Evolutionary conservation across 2,329 filamentous ascomycete genomes (phyloP).

Genomic region (Nemania diffusa): DNA sequence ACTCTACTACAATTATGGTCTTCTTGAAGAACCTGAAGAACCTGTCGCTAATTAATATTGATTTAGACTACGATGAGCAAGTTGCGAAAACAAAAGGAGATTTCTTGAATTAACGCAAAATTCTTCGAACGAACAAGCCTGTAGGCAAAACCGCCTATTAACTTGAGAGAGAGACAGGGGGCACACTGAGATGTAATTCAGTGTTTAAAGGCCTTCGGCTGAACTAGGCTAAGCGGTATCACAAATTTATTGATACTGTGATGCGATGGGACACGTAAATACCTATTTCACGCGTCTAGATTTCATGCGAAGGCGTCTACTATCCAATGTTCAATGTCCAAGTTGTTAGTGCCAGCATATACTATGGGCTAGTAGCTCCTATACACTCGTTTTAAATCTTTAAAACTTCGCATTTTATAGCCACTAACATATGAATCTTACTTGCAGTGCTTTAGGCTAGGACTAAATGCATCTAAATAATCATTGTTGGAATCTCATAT

Average conservation of each 20-base stretch:
- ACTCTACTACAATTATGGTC: no score
- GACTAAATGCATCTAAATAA: not conserved
- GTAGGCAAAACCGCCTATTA: not conserved
- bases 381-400: not conserved
- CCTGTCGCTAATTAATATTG: not conserved
- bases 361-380: not conserved
- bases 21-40: no score
- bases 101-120: slow-evolving; percentile 33
- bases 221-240: not conserved
- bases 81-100: slow-evolving; percentile 39
- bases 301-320: not conserved
- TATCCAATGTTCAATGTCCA: not conserved
- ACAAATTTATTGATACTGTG: not conserved
- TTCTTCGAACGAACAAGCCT: not conserved
- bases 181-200: not conserved
- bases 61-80: slow-evolving; percentile 39
- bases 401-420: not conserved
- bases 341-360: not conserved
- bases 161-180: not conserved
- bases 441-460: not conserved
- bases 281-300: not conserved
- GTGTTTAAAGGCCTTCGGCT: not conserved
- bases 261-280: not conserved
- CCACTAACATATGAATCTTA: not conserved
- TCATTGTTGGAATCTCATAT: not conserved